A percentile compares a stretch with the other conserved stretches of the same genome.
These are phyloP conservation scores for Aspergillus amoenus DNA, from an alignment of 2,329 filamentous ascomycete species.

Conservation along the genomic window DNA sequence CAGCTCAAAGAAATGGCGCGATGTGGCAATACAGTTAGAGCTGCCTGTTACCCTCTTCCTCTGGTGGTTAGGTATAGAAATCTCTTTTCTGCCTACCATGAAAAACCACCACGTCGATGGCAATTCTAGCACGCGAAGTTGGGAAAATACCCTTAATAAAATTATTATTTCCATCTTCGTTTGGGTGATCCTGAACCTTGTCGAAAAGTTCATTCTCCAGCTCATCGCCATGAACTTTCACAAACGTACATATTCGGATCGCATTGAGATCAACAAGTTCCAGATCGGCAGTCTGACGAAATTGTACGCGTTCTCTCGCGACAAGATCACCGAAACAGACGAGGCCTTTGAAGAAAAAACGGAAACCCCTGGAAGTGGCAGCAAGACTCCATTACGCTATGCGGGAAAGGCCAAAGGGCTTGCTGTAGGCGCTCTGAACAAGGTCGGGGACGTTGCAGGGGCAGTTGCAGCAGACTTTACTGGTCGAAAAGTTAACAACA, in stretches of 20 bases:
- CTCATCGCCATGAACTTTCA: conserved; percentile 95
- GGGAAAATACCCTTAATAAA: conserved; percentile 81
- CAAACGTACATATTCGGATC: conserved; percentile 80
- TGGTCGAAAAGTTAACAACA: conserved; percentile 65
- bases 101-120: conserved; percentile 61
- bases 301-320: conserved; percentile 64
- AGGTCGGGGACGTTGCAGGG: conserved; percentile 80
- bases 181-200: conserved; percentile 73
- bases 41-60: conserved; percentile 83
- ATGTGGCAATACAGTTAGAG: conserved; percentile 82
- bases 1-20: conserved; percentile 88
- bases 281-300: conserved; percentile 71
- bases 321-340: conserved; percentile 67
- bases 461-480: conserved; percentile 90
- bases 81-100: conserved; percentile 84
- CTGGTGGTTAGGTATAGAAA: conserved; percentile 83
- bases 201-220: conserved; percentile 92
- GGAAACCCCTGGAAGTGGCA: conserved; percentile 53
- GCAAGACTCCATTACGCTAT: conserved; percentile 71
- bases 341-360: conserved; percentile 68
- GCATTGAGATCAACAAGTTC: conserved; percentile 90
- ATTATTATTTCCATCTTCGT: conserved; percentile 84
- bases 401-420: conserved; percentile 70
- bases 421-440: conserved; percentile 72
- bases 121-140: conserved; percentile 54